Base-by-base conservation (phyloP, 176 grass and related monocot species). In the Rhynchospora pubera region DNA sequence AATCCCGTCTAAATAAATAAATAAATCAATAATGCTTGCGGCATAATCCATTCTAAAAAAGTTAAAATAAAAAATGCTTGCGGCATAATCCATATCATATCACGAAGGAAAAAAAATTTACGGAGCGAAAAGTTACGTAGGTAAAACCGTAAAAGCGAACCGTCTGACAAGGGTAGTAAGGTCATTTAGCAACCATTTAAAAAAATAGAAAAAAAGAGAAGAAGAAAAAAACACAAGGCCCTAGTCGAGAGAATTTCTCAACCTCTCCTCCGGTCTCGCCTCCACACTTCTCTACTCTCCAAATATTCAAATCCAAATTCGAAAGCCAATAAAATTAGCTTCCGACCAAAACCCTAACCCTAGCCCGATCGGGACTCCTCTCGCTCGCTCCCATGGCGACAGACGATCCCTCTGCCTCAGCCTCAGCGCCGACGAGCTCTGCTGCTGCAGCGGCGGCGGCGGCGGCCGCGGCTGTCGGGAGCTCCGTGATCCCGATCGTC, bases 401-500 rank as follows among this genome's bases (percentile, higher is more conserved):
- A 52, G 92, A 90, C 70, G 58, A 80, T 82, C 87, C n/a, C 84
- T 84, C 78, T 50, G 77, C 74, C 34, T 47, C 78, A 57, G 77
- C 74, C 34, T 47, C 83, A 13, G 67, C 86, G 19, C 11, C 85
- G 23, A 58, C 90, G n/a, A 79, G 83, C 44, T 28, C 88, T 51
- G 56, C 87, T 55, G 84, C 87, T 34, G 71, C 86, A 9, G 18
- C 83, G 0, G 85, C 87, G 56, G 85, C 89, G 0, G 88, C 80
- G 7, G 92, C 83, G 0, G 88, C 87, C 0, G 86, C 91, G 46
- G 79, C 88, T 72, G 89, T 98, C 14, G 95, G 92, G 63, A 89
- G 85, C 24, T 86, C 87, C 82, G 90, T 98, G 89, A 98, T 98
- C 87, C 96, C 96, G 87, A 90, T 98, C 82, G 92, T 98, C 63